Conservation (phyloP, 2,329 filamentous ascomycete genomes). For the Pseudomassariella vexata region DNA sequence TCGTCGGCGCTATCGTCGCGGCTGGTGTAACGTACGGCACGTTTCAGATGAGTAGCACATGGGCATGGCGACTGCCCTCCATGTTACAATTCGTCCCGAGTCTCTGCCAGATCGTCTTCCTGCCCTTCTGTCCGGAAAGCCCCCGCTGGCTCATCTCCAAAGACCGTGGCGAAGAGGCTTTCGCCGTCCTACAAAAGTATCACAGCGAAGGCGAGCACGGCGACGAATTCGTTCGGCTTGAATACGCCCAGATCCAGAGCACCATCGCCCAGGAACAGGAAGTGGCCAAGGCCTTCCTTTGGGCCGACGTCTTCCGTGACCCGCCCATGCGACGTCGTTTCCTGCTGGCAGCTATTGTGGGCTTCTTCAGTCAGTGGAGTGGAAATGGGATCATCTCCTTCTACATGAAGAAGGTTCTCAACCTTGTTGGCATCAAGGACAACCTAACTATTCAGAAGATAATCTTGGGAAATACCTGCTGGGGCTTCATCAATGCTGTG, state of each 20-base stretch:
- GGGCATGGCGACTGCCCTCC: conserved; percentile 35
- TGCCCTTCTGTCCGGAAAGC: conserved; percentile 36
- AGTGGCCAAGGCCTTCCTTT: conserved; percentile 35
- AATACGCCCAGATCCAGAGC: conserved; percentile 50
- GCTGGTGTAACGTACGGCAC: conserved; percentile 37
- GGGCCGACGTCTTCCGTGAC: conserved; percentile 25
- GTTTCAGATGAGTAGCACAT: conserved; percentile 30
- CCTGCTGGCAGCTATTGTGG: conserved; percentile 25
- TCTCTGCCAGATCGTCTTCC: conserved; percentile 26
- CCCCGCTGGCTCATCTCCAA: conserved; percentile 37
- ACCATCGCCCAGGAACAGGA: conserved; percentile 41
- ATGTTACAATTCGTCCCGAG: conserved; percentile 30
- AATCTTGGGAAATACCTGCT: conserved; percentile 31
- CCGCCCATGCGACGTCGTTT: conserved; percentile 28
- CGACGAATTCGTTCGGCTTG: conserved; percentile 46
- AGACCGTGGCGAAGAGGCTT: conserved; percentile 31
- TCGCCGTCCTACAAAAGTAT: conserved; percentile 34
- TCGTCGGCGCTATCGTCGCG: conserved; percentile 37
- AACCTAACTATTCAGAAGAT: conserved; percentile 29
- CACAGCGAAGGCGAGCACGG: conserved; percentile 45
- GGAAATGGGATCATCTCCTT: conserved; percentile 32
- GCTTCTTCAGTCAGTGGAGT: conserved; percentile 35
- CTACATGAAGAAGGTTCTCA: conserved; percentile 34
- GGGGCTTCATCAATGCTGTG: conserved; percentile 29
- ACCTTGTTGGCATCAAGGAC: conserved; percentile 31